phyloP scores from a whole-genome alignment of 148 eudicot genomes.

The Drosera capensis region DNA sequence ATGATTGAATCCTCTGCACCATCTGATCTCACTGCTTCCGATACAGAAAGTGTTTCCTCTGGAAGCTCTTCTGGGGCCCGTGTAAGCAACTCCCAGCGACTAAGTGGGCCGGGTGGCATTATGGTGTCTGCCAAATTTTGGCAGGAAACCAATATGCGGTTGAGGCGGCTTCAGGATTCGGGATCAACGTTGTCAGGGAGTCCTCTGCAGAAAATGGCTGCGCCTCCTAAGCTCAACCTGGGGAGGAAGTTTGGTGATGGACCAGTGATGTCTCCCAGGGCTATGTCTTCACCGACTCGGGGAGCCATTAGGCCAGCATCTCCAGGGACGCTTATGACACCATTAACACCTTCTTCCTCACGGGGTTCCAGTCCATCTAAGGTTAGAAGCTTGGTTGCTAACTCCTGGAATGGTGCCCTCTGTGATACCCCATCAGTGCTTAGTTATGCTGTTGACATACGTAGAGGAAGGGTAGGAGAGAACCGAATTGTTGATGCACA shows the following conservation, averaged over 20 bases:
- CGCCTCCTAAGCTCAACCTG: constrained; percentile 42
- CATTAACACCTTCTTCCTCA: constrained; percentile 37
- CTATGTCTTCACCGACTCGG: constrained; percentile 65
- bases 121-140: constrained; percentile 67
- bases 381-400: constrained; percentile 40
- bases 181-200: constrained; percentile 52
- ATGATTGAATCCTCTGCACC: constrained; percentile 39
- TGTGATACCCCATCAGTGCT: constrained; percentile 82
- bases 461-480: constrained; percentile 94
- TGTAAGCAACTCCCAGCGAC: constrained; percentile 23
- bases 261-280: constrained; percentile 42
- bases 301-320: constrained; percentile 53
- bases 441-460: constrained; percentile 83
- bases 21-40: constrained; percentile 67
- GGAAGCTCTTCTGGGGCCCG: constrained; percentile 77
- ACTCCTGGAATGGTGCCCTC: constrained; percentile 28
- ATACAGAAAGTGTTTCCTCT: constrained; percentile 87
- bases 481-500: constrained; percentile 74
- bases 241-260: constrained; percentile 49
- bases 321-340: constrained; percentile 51
- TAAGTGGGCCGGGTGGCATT: constrained; percentile 46
- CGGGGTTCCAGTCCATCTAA: constrained; percentile 76
- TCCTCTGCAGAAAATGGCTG: constrained; percentile 39
- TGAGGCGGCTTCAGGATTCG: constrained; percentile 87
- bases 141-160: constrained; percentile 94